phyloP scores from a whole-genome alignment of 2,329 filamentous ascomycete species.

The Epichloe sibirici region DNA sequence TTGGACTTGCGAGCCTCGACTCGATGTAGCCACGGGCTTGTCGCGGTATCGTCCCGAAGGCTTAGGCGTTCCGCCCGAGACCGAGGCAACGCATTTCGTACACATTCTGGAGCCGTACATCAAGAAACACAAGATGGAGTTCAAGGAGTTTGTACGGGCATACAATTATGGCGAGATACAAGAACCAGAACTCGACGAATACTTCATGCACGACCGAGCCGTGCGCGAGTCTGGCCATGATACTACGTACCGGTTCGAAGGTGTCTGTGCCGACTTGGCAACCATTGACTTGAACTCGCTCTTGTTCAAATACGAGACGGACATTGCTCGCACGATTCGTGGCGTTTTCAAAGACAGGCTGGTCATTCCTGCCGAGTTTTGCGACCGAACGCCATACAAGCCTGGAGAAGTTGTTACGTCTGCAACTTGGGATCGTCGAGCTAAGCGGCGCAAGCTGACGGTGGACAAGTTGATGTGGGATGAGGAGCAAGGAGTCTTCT shows the following conservation, averaged over 20 bases:
- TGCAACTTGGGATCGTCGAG: slow-evolving; percentile 79
- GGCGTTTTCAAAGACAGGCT: slow-evolving; percentile 74
- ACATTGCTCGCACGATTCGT: slow-evolving; percentile 80
- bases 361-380: slow-evolving; percentile 72
- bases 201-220: slow-evolving; percentile 91
- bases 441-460: slow-evolving; percentile 67
- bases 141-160: slow-evolving; percentile 72
- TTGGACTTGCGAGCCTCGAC: slow-evolving; percentile 68
- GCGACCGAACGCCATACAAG: slow-evolving; percentile 47
- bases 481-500: slow-evolving; percentile 86
- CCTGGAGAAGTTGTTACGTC: slow-evolving; percentile 68
- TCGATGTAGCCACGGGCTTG: slow-evolving; percentile 65
- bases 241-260: slow-evolving; percentile 86
- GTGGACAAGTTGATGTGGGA: slow-evolving; percentile 96
- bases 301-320: slow-evolving; percentile 92
- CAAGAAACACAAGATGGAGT: slow-evolving; percentile 70
- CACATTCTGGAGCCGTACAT: slow-evolving; percentile 74
- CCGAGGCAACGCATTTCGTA: slow-evolving; percentile 74
- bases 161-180: slow-evolving; percentile 69
- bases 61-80: slow-evolving; percentile 79
- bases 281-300: slow-evolving; percentile 92
- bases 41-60: slow-evolving; percentile 79
- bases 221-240: slow-evolving; percentile 96
- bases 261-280: slow-evolving; percentile 74
- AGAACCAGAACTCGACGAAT: slow-evolving; percentile 85